Conservation (phyloP, 2,329 filamentous ascomycete genomes). For the Aspergillus puulaauensis region DNA sequence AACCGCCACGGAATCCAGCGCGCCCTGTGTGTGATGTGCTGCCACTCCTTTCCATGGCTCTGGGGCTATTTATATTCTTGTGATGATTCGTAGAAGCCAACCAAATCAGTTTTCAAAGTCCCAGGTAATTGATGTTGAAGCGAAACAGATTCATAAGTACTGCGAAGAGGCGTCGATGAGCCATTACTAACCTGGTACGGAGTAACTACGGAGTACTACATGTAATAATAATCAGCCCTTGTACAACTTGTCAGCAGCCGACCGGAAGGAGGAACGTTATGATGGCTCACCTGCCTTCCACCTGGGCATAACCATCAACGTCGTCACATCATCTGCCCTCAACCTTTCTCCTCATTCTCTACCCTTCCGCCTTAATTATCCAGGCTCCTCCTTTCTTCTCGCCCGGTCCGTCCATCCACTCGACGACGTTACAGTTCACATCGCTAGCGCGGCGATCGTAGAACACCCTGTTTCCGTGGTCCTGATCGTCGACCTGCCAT, state of each 20-base stretch:
- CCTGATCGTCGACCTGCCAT: conserved; percentile 3
- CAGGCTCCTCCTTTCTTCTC: not conserved
- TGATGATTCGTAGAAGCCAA: not conserved
- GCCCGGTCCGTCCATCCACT: not conserved
- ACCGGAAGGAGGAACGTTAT: conserved; percentile 6
- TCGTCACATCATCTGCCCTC: conserved; percentile 13
- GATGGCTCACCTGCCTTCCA: conserved; percentile 7
- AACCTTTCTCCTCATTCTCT: not conserved
- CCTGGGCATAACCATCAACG: not conserved
- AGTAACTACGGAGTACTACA: not conserved
- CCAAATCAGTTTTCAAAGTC: not conserved
- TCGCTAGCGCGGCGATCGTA: not conserved
- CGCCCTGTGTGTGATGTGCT: not conserved
- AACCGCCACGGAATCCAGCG: conserved; percentile 2
- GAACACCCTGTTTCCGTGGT: not conserved
- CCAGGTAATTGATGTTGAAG: not conserved
- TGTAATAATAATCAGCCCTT: conserved; percentile 3
- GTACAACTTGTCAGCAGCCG: conserved; percentile 7
- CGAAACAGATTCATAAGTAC: not conserved
- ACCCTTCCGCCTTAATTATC: not conserved
- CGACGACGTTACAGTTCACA: not conserved
- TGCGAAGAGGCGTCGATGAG: not conserved
- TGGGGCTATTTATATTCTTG: conserved; percentile 2
- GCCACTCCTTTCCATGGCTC: not conserved
- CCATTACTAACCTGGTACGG: conserved; percentile 1